phyloP scores from a whole-genome alignment of 2,329 filamentous ascomycete genomes.

The Calonectria pseudoreteaudii region DNA sequence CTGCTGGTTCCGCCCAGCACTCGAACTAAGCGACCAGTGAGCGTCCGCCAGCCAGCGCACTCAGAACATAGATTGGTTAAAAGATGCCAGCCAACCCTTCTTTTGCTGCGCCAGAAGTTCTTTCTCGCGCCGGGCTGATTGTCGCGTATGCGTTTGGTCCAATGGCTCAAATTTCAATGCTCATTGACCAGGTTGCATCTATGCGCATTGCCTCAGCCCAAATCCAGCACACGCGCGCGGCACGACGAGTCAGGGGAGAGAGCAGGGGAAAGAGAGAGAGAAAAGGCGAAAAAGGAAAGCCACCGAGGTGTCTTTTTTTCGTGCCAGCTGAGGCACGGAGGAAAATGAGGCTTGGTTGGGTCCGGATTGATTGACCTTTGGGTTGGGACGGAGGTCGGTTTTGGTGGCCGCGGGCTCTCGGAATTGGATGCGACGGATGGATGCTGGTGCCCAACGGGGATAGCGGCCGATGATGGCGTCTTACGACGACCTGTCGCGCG shows the following conservation, averaged over 20 bases:
- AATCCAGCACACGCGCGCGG: neutral
- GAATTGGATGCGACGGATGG: neutral
- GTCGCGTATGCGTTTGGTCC: neutral
- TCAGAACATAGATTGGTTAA: constrained; percentile 8
- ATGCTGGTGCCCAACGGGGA: constrained; percentile 26
- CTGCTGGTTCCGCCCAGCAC: constrained; percentile 33
- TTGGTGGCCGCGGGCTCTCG: constrained; percentile 5
- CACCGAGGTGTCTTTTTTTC: neutral
- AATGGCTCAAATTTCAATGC: constrained; percentile 10
- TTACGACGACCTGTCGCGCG: neutral
- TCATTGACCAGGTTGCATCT: constrained; percentile 1
- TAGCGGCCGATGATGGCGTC: constrained; percentile 10
- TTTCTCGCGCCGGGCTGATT: neutral
- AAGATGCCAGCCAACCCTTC: constrained; percentile 12
- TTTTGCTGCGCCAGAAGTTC: neutral
- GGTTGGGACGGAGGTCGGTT: neutral
- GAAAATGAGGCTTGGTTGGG: neutral
- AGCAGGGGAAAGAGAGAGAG: neutral
- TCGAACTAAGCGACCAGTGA: constrained; percentile 29
- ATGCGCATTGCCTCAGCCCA: constrained; percentile 1
- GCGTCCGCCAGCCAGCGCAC: constrained; percentile 29
- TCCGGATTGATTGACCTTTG: constrained; percentile 2
- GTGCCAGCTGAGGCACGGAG: neutral
- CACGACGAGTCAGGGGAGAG: neutral
- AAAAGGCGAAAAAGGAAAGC: neutral